phyloP scores from a whole-genome alignment of 768 basidiomycete genomes.

The Trametes cingulata region DNA sequence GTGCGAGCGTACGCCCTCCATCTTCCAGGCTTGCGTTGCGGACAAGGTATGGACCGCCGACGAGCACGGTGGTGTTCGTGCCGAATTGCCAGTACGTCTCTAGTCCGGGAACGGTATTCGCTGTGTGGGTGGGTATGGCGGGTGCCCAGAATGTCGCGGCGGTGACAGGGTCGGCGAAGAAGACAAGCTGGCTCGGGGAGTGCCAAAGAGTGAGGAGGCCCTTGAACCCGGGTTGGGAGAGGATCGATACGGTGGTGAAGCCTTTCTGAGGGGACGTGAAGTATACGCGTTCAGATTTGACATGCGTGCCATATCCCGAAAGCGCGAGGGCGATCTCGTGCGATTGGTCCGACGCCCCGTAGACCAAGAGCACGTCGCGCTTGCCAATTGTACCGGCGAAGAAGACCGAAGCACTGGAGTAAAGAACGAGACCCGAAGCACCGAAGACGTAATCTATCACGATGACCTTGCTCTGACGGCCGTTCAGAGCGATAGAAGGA shows the following conservation, averaged over 20 bases:
- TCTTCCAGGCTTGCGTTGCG: slow-evolving; percentile 40
- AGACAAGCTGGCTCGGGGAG: slow-evolving; percentile 64
- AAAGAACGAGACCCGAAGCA: slow-evolving; percentile 47
- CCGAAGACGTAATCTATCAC: slow-evolving; percentile 77
- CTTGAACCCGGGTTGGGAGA: slow-evolving; percentile 45
- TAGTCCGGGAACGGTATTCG: slow-evolving; percentile 35
- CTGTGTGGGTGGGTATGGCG: slow-evolving; percentile 46
- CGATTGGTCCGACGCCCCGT: slow-evolving; percentile 35
- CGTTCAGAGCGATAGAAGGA: slow-evolving; percentile 56
- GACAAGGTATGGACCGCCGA: slow-evolving; percentile 48
- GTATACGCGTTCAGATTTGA: slow-evolving; percentile 22
- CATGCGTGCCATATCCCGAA: slow-evolving; percentile 13
- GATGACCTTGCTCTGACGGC: slow-evolving; percentile 74
- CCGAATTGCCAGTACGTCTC: slow-evolving; percentile 73
- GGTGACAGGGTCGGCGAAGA: slow-evolving; percentile 66
- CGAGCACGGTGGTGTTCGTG: slow-evolving; percentile 64
- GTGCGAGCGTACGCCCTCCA: slow-evolving; percentile 41
- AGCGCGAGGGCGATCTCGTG: slow-evolving; percentile 37
- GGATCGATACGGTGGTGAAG: slow-evolving; percentile 52
- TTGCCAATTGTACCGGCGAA: slow-evolving; percentile 53
- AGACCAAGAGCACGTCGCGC: slow-evolving; percentile 44
- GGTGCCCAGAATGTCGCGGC: slow-evolving; percentile 80
- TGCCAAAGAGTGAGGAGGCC: slow-evolving; percentile 68
- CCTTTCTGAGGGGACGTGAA: slow-evolving; percentile 31
- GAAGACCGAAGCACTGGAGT: slow-evolving; percentile 74